Evolutionary conservation across 805 yeast species (phyloP).

Genomic region (Ogataea populi-albae): DNA sequence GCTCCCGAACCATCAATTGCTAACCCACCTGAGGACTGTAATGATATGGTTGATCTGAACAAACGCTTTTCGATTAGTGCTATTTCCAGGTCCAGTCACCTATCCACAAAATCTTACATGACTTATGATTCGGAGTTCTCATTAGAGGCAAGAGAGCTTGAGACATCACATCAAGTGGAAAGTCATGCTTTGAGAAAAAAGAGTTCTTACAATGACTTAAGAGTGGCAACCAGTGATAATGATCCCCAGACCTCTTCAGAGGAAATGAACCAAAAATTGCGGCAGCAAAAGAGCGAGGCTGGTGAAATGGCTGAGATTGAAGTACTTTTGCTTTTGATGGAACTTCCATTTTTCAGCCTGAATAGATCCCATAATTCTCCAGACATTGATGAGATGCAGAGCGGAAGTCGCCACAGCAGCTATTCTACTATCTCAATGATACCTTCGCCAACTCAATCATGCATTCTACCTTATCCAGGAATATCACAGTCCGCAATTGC

Average conservation of each 20-base stretch:
- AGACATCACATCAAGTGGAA: constrained; percentile 16
- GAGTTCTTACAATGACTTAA: constrained; percentile 45
- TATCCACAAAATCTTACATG: constrained; percentile 47
- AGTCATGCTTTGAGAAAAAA: constrained; percentile 43
- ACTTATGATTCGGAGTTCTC: constrained; percentile 61
- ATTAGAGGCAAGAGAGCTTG: constrained; percentile 9
- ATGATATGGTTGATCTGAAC: constrained; percentile 3
- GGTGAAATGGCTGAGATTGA: too few species aligned
- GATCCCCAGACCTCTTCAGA: neutral
- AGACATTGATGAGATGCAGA: constrained; percentile 10
- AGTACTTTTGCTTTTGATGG: constrained; percentile 26
- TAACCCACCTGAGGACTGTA: neutral
- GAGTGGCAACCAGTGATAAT: constrained; percentile 25
- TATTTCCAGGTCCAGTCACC: constrained; percentile 36
- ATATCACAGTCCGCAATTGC: constrained; percentile 59
- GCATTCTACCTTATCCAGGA: constrained; percentile 43
- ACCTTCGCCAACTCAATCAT: constrained; percentile 31
- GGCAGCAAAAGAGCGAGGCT: too few species aligned
- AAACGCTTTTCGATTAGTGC: constrained; percentile 27
- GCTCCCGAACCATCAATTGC: too few species aligned
- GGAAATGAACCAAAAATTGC: too few species aligned
- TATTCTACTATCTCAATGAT: constrained; percentile 28
- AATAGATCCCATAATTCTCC: constrained; percentile 10
- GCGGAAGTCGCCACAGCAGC: constrained; percentile 13
- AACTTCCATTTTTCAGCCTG: constrained; percentile 24